Evolutionary conservation across 1,284 basidiomycete genomes (phyloP).

Genomic region (Naganishia albida): DNA sequence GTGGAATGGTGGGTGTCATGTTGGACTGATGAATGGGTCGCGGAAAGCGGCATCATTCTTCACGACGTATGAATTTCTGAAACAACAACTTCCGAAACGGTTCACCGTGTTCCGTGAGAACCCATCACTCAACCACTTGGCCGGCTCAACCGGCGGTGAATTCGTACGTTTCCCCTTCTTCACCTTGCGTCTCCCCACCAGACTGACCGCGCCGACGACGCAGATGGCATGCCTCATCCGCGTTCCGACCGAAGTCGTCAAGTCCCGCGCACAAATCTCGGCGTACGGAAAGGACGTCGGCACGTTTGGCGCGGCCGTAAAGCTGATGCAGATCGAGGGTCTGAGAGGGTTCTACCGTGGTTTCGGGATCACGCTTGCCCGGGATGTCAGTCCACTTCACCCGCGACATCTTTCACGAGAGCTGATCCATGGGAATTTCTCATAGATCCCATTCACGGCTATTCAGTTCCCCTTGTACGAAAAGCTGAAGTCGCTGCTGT

Average conservation of each 20-base stretch:
- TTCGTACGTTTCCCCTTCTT: slow-evolving; percentile 59
- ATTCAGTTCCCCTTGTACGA: slow-evolving; percentile 98
- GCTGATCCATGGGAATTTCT: not conserved
- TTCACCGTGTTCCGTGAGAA: slow-evolving; percentile 58
- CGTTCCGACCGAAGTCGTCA: slow-evolving; percentile 92
- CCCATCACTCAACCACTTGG: slow-evolving; percentile 73
- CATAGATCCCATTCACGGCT: slow-evolving; percentile 92
- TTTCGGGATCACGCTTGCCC: slow-evolving; percentile 72
- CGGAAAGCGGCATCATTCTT: slow-evolving; percentile 87
- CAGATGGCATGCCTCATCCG: slow-evolving; percentile 88
- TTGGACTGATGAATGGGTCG: not conserved
- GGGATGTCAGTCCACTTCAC: slow-evolving; percentile 65
- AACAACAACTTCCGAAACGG: slow-evolving; percentile 64
- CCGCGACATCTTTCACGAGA: not conserved
- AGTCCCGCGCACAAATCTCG: slow-evolving; percentile 76
- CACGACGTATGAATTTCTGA: slow-evolving; percentile 87
- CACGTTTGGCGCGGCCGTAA: slow-evolving; percentile 57
- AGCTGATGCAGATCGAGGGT: slow-evolving; percentile 61
- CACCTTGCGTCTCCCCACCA: slow-evolving; percentile 33
- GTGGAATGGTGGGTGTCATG: not conserved
- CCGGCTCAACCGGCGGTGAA: slow-evolving; percentile 78
- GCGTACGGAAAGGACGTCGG: slow-evolving; percentile 63
- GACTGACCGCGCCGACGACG: slow-evolving; percentile 52
- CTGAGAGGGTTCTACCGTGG: slow-evolving; percentile 74
- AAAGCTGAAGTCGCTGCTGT: slow-evolving; percentile 70